phyloP scores from a whole-genome alignment of 1,284 basidiomycete species.

The Prillingera fragicola region DNA sequence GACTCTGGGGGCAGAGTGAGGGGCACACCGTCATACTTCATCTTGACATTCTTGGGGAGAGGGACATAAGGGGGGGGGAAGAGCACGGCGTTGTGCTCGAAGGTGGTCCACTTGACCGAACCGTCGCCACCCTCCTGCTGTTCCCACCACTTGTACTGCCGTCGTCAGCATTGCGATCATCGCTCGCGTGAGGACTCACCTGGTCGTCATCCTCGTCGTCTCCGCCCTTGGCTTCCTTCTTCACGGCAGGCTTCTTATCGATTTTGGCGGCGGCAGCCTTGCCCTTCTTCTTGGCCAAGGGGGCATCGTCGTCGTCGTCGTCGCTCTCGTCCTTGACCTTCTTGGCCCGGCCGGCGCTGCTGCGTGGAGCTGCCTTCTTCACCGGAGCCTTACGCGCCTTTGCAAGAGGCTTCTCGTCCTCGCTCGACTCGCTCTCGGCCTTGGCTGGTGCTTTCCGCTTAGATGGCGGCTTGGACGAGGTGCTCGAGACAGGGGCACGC shows the following conservation, averaged over 20 bases:
- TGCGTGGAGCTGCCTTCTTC: too few relatives aligned
- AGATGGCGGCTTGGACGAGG: conserved; percentile 4
- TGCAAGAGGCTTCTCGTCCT: conserved; percentile 45
- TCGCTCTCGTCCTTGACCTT: too few relatives aligned
- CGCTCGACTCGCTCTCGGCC: conserved; percentile 53
- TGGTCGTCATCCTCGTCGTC: conserved; percentile 39
- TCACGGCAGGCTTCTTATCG: conserved; percentile 47
- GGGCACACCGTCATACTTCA: conserved; percentile 86
- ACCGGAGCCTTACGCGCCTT: conserved; percentile 49
- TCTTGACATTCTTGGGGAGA: conserved; percentile 77
- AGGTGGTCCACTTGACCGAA: conserved; percentile 80
- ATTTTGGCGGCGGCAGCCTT: conserved; percentile 48
- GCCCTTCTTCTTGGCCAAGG: too few relatives aligned
- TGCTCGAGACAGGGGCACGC: conserved; percentile 54
- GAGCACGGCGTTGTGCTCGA: conserved; percentile 89
- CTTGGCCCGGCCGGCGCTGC: too few relatives aligned
- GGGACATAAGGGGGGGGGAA: conserved; percentile 93
- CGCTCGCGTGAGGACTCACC: conserved; percentile 6
- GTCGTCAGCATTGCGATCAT: not conserved
- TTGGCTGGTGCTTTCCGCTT: conserved; percentile 39
- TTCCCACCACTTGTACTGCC: conserved; percentile 72
- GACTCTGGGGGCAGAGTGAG: conserved; percentile 76
- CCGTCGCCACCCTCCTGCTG: conserved; percentile 60
- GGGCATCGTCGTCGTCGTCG: too few relatives aligned
- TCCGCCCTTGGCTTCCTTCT: conserved; percentile 51